Base-by-base conservation (phyloP, 2,329 filamentous ascomycete species). In the Monilinia vaccinii-corymbosi region DNA sequence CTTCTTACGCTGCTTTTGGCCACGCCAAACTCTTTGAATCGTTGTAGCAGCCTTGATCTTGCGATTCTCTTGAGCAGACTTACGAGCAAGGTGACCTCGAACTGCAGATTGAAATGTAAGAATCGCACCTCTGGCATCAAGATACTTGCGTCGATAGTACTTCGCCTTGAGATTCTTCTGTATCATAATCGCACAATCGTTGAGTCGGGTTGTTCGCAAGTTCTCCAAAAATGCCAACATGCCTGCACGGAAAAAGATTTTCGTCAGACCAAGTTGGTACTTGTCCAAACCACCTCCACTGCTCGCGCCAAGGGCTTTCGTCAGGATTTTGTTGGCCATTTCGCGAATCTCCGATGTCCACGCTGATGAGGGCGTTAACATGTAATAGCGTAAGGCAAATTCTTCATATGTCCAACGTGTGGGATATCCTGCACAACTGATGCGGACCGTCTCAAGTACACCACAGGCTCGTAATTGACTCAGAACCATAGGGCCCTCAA, bases 401-500 rank as follows among this genome's bases (percentile, higher is more conserved):
- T 99, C 94, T 72, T 99, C 94, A 72, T 97, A 99, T 0, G 94
- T 97, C 95, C 94, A 99, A 72, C 94, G 82, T 49, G 94, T 97
- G 18, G 94, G 94, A 72, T 99, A 99, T 63, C 94, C 94, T 65
- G 94, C 94, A 73, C 89, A 95, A 77, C 91, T 96, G 75, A 99
- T 99, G 72, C 94, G 86, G 60, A 99, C 94, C 4, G 94, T 99
- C 76, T 99, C 94, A 61, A 99, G 83, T 42, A 99, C 95, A 92
- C 94, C 94, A 77, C 94, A 99, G 76, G 94, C 94, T 75, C 95
- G 87, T 69, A 99, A 80, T 75, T 99, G 94, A 75, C 91, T 96
- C 63, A 99, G 82, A 67, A 99, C 94, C 94, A 99, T 99, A 3
- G 95, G 94, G 0, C 94, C 94, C 72, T 99, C 94, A 64, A 97